phyloP scores from a whole-genome alignment of 306 rosid species.

The Cucumis melo region DNA sequence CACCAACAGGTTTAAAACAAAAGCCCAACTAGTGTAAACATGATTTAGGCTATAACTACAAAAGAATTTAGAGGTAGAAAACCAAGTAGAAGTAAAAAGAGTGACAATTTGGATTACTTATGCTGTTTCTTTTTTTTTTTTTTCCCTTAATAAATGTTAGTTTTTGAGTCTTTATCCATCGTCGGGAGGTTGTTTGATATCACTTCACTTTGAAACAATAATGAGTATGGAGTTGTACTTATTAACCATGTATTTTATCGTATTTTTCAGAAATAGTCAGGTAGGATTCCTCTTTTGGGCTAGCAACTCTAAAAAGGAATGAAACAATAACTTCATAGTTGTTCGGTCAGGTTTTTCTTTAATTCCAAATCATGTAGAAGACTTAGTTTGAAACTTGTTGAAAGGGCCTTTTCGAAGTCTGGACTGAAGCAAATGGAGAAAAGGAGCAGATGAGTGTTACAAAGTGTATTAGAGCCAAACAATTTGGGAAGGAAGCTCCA shows the following conservation, averaged over 20 bases:
- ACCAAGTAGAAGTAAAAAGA: too few species aligned
- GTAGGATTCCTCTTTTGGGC: neutral
- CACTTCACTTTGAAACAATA: neutral
- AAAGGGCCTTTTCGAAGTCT: neutral
- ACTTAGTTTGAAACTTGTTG: neutral
- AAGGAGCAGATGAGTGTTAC: neutral
- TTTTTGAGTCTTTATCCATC: too few species aligned
- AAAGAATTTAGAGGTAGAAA: constrained; percentile 24
- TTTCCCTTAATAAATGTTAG: too few species aligned
- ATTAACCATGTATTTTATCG: neutral
- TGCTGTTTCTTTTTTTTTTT: too few species aligned
- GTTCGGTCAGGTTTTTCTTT: neutral
- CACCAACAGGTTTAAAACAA: too few species aligned
- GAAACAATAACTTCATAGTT: neutral
- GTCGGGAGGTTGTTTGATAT: neutral
- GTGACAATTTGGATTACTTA: too few species aligned
- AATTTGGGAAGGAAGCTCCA: neutral
- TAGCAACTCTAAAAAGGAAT: neutral
- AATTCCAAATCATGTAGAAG: neutral
- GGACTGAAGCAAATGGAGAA: neutral
- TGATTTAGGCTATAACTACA: neutral
- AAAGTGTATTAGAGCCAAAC: neutral
- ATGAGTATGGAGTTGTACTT: neutral
- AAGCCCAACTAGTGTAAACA: too few species aligned
- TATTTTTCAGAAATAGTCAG: neutral